A percentile compares a stretch with the other conserved stretches of the same genome.
phyloP scores from a whole-genome alignment of 1,284 basidiomycete species.

The Veloboletus limbatus region DNA sequence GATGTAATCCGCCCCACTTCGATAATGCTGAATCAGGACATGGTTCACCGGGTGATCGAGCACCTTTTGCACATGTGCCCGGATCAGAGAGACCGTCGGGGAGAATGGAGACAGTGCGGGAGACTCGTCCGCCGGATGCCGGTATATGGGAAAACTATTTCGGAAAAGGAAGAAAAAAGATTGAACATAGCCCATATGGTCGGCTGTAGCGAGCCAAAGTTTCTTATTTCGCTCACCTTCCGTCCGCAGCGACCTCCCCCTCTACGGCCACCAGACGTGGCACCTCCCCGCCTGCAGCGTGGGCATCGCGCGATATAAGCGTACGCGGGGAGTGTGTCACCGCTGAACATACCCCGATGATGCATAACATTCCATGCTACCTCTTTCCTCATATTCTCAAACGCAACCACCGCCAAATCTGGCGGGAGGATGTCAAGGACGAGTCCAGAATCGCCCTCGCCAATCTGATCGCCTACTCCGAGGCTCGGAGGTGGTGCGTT shows the following conservation, averaged over 20 bases:
- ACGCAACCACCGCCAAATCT: slow-evolving; percentile 51
- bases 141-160: slow-evolving; percentile 67
- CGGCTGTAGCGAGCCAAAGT: slow-evolving; percentile 7
- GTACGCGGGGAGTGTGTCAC: not conserved
- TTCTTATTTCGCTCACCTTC: slow-evolving; percentile 44
- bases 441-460: slow-evolving; percentile 63
- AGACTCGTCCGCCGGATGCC: slow-evolving; percentile 73
- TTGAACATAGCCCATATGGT: slow-evolving; percentile 3
- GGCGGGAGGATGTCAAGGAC: slow-evolving; percentile 51
- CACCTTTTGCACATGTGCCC: slow-evolving; percentile 53
- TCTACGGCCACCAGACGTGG: slow-evolving; percentile 72
- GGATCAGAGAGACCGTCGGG: slow-evolving; percentile 61
- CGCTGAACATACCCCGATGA: slow-evolving; percentile 52
- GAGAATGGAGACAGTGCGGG: slow-evolving; percentile 64
- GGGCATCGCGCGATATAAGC: slow-evolving; percentile 13
- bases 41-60: slow-evolving; percentile 67
- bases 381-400: slow-evolving; percentile 55
- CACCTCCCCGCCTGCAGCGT: slow-evolving; percentile 62
- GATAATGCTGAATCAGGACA: slow-evolving; percentile 74
- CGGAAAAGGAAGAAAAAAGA: not conserved
- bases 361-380: slow-evolving; percentile 71
- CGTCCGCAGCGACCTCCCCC: slow-evolving; percentile 57
- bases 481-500: slow-evolving; percentile 27
- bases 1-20: slow-evolving; percentile 72
- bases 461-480: slow-evolving; percentile 44